phyloP scores from a whole-genome alignment of 352 stramenopile genomes.

The Hyaloperonospora arabidopsidis region DNA sequence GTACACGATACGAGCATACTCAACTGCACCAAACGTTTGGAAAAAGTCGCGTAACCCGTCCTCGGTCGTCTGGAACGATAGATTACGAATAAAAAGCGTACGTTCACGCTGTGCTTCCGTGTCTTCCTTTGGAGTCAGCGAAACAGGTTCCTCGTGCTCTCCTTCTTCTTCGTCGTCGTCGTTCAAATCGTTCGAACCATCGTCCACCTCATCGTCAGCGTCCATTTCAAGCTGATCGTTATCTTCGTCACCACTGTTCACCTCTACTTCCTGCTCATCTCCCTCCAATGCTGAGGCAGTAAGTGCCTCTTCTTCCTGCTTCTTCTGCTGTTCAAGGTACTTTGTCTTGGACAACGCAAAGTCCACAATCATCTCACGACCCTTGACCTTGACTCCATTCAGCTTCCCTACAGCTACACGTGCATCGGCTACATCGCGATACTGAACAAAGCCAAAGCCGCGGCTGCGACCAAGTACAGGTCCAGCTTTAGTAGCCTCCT shows the following conservation, averaged over 20 bases:
- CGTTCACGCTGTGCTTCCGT: conserved; percentile 70
- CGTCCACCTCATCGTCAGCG: conserved; percentile 34
- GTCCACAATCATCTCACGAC: conserved; percentile 81
- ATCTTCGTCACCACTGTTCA: conserved; percentile 35
- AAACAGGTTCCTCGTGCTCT: conserved; percentile 26
- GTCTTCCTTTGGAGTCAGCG: conserved; percentile 37
- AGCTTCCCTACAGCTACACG: conserved; percentile 57
- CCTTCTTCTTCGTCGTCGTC: conserved; percentile 18
- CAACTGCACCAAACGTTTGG: conserved; percentile 55
- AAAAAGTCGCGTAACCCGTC: conserved; percentile 68
- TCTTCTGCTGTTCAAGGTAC: conserved; percentile 67
- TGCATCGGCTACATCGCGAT: conserved; percentile 52
- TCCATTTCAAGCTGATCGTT: conserved; percentile 46
- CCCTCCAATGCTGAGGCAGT: conserved; percentile 19
- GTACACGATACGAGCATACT: conserved; percentile 77
- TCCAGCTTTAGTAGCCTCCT: conserved; percentile 8
- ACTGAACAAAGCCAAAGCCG: conserved; percentile 83
- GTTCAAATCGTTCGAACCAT: conserved; percentile 24
- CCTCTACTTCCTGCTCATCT: conserved; percentile 35
- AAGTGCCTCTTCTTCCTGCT: conserved; percentile 34
- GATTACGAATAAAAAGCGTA: conserved; percentile 78
- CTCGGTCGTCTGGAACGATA: conserved; percentile 80
- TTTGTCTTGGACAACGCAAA: conserved; percentile 75
- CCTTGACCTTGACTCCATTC: conserved; percentile 74
- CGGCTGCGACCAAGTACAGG: conserved; percentile 50